Evolutionary conservation across 1,284 basidiomycete genomes (phyloP), one percentile per base, ranked within the genome.

Genomic region (Termitomyces sp.): DNA sequence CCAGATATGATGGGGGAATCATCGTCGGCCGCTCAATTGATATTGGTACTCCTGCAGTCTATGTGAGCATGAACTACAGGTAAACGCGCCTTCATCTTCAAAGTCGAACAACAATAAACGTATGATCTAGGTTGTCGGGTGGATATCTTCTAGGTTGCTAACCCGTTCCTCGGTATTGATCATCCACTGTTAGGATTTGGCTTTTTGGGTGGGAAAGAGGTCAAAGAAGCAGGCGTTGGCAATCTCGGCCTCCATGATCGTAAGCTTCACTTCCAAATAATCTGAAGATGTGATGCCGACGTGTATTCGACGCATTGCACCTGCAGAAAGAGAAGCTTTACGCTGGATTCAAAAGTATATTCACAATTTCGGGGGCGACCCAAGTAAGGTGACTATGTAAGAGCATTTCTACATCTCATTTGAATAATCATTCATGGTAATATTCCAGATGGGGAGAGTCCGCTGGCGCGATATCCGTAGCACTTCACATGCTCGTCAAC

Each of bases 321-420:
- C 18, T 54, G 9, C 42, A 82, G 80, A 81, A 61, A 74, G 77
- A 10, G 62, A 72, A 33, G 82, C 82, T 0, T 64, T 90, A 10
- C 63, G 79, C 50, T 89, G 86, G 85, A 68, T 87, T 0, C 78
- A 84, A 55, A 74, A 80, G 58, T 83, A 88, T 60, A 84, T 88
- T 39, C 54, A 65, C 14, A 65, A 67, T 0, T 88, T 88, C 54
- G 83, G 84, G 3, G 86, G 86, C 5, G 79, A 87, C 61, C 76
- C 78, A n/a, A 66, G 66, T 1, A 76, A 75, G 60, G 81, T 83
- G 3, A 81, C 78, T 1, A 75, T 82, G 80, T 81, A 64, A 47
- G 74, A 60, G 13, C 34, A 28, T 14, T 24, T 7, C 28, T n/a
- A 1, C 11, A 8, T 18, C 2, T 7, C 9, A 8, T 14, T n/a